Evolutionary conservation across 2,329 filamentous ascomycete species (phyloP), one percentile per base, ranked within the genome.

Genomic region (Claviceps maximensis): DNA sequence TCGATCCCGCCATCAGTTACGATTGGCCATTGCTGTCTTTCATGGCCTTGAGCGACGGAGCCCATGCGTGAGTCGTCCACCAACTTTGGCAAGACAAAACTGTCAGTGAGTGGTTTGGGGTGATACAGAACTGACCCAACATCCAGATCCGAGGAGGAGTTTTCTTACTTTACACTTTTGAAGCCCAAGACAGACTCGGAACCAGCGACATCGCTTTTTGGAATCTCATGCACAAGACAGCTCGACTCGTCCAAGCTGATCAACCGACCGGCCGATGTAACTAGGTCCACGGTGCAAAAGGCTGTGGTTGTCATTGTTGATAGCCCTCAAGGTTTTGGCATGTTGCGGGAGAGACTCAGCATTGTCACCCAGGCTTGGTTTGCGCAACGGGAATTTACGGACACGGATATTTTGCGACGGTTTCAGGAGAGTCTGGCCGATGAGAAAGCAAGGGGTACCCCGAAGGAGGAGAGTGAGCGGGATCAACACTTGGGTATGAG

Each of bases 321-420:
- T 68, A 89, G 82, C 57, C 93, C 93, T 9, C 87, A 93, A 64
- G 83, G 83, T 62, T 95, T 98, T 68, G 90, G 89, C 53, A 87
- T 93, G 72, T 73, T 98, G 65, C 83, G 91, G 62, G 88, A 97
- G 69, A 85, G 93, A 59, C 73, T 98, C 58, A 86, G 87, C 49
- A 83, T 95, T 33, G 90, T 98, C 17, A 96, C 91, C 4, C 86
- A 84, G 61, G 91, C 91, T 25, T 98, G 93, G 93, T 98, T 98
- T 70, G 87, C 86, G 56, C 93, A 98, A 74, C 84, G 75, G 56
- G 89, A 97, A 65, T 98, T 98, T 64, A 83, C 85, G 29, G 91
- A 97, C 66, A 78, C 85, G 48, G 91, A 96, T 66, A 96, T 98
- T 60, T 72, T 98, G 58, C 75, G 86, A 71, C 80, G 87, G 65